Conservation (phyloP, 768 basidiomycete species). For the Russula ochroleuca region DNA sequence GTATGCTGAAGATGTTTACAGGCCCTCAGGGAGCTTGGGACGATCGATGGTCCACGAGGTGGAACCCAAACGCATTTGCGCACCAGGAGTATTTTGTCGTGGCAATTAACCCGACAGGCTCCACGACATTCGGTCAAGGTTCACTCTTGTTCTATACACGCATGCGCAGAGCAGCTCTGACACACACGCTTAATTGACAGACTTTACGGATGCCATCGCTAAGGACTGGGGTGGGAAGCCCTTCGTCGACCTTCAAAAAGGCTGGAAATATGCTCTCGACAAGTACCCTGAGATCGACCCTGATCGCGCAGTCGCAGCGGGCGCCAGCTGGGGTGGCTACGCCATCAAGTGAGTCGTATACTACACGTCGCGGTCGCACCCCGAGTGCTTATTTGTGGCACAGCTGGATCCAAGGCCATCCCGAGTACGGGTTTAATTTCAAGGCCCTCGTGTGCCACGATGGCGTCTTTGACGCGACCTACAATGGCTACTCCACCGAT, state of each 20-base stretch:
- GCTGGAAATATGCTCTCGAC: conserved; percentile 66
- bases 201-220: conserved; percentile 74
- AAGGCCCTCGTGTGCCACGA: conserved; percentile 92
- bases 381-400: conserved; percentile 11
- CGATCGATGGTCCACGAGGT: conserved; percentile 86
- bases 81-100: conserved; percentile 87
- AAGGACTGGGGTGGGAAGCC: conserved; percentile 86
- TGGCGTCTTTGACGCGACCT: conserved; percentile 79
- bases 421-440: conserved; percentile 82
- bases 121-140: conserved; percentile 91
- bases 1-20: conserved; percentile 22
- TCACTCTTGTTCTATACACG: background rate
- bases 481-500: conserved; percentile 86
- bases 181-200: conserved; percentile 36
- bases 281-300: conserved; percentile 60
- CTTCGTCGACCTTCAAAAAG: conserved; percentile 69
- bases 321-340: conserved; percentile 84
- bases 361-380: conserved; percentile 4
- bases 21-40: conserved; percentile 84
- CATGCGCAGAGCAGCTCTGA: background rate
- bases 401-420: conserved; percentile 95
- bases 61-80: conserved; percentile 80
- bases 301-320: conserved; percentile 67
- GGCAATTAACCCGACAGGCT: conserved; percentile 90
- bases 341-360: conserved; percentile 62